phyloP scores from a whole-genome alignment of 768 basidiomycete genomes.

The Exidia glandulosa region DNA sequence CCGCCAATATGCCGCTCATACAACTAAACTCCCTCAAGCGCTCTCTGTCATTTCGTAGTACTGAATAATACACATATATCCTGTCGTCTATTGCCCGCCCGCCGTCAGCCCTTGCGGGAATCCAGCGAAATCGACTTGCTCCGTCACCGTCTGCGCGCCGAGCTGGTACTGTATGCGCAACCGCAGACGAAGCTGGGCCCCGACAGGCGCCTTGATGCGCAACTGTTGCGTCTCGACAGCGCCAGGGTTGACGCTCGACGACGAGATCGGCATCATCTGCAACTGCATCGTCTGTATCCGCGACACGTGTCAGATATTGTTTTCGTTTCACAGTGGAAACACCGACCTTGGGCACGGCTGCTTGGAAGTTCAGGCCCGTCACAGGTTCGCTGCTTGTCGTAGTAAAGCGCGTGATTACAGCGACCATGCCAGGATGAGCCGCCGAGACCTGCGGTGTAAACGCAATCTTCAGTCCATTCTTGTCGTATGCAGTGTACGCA shows the following conservation, averaged over 20 bases:
- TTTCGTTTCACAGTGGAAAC: no score
- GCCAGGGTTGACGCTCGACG: conserved; percentile 64
- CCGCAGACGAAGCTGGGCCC: conserved; percentile 78
- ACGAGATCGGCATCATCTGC: conserved; percentile 97
- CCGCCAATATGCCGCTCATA: neutral
- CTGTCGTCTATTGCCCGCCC: neutral
- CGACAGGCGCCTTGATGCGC: conserved; percentile 78
- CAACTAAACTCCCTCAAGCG: no score
- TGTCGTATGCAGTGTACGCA: conserved; percentile 82
- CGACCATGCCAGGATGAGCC: conserved; percentile 76
- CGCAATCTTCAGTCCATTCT: conserved; percentile 80
- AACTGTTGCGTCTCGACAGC: conserved; percentile 89
- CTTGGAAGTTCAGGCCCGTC: conserved; percentile 80
- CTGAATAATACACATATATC: neutral
- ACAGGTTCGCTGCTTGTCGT: conserved; percentile 42
- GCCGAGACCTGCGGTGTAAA: conserved; percentile 79
- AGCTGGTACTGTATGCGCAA: conserved; percentile 73
- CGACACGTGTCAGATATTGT: no score
- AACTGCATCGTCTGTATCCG: conserved; percentile 88
- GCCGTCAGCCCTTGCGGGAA: conserved; percentile 50
- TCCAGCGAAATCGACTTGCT: conserved; percentile 89
- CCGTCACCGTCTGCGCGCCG: conserved; percentile 62
- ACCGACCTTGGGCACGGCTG: conserved; percentile 86
- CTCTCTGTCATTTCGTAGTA: no score
- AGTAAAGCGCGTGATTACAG: conserved; percentile 84